These are phyloP conservation scores for Populus davidiana DNA, from an alignment of 345 rosid species.

Conservation along the genomic window DNA sequence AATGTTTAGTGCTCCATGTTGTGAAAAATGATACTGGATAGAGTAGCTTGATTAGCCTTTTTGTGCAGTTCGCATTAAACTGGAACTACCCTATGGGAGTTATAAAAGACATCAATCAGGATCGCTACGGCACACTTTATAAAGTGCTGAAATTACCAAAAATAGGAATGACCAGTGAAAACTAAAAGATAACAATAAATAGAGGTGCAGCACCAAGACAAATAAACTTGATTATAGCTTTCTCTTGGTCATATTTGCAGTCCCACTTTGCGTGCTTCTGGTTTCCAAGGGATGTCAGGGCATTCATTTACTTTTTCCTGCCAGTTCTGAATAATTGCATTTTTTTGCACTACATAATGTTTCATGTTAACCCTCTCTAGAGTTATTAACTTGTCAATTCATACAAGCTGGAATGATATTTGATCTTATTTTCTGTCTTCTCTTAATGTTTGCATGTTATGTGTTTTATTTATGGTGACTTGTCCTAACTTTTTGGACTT, in stretches of 20 bases:
- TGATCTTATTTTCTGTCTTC: not conserved
- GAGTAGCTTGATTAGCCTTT: not conserved
- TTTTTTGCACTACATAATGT: not conserved
- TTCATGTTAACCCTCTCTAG: not conserved
- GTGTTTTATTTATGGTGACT: not conserved
- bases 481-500: constrained; percentile 4
- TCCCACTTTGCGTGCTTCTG: not conserved
- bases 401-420: not conserved
- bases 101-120: not conserved
- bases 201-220: not conserved
- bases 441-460: not conserved
- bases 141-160: not conserved
- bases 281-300: not conserved
- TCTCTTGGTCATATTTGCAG: not conserved
- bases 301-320: not conserved
- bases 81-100: not conserved
- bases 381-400: not conserved
- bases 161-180: not conserved
- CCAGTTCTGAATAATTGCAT: not conserved
- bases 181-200: not conserved
- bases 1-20: not conserved
- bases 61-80: not conserved
- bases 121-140: not conserved
- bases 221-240: not conserved
- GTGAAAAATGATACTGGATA: not conserved